Conservation (phyloP, 2,329 filamentous ascomycete genomes). For the Sclerotinia glacialis region DNA sequence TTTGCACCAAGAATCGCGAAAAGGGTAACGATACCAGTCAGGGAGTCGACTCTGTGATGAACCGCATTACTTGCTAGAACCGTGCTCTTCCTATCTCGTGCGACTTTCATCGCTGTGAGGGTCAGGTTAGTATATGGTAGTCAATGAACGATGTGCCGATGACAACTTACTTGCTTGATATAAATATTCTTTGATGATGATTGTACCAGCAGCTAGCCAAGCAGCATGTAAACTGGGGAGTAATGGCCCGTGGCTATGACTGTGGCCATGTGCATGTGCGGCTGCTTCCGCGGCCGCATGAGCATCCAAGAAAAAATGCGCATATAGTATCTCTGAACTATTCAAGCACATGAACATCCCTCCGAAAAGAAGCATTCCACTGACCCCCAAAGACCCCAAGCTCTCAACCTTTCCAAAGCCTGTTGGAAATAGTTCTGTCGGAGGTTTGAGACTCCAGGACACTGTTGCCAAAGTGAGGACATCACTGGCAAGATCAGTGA, state of each 20-base stretch:
- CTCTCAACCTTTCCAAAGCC: conserved; percentile 99
- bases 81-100: conserved; percentile 88
- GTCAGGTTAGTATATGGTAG: conserved; percentile 29
- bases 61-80: conserved; percentile 94
- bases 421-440: conserved; percentile 77
- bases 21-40: conserved; percentile 91
- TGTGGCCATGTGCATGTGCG: conserved; percentile 58
- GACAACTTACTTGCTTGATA: conserved; percentile 85
- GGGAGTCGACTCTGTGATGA: conserved; percentile 92
- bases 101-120: conserved; percentile 82
- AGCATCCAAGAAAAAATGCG: conserved; percentile 68
- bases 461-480: conserved; percentile 92
- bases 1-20: conserved; percentile 88
- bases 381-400: conserved; percentile 88
- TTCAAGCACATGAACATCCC: conserved; percentile 90
- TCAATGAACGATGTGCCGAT: background rate
- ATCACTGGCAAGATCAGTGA: conserved; percentile 93
- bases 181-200: conserved; percentile 92
- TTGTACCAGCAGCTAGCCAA: conserved; percentile 88
- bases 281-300: conserved; percentile 52
- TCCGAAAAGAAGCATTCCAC: conserved; percentile 82
- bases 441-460: conserved; percentile 84
- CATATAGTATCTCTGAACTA: conserved; percentile 66
- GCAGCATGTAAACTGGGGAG: conserved; percentile 88
- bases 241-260: conserved; percentile 60